Base-by-base conservation (phyloP, 345 rosid species). In the Trapa bicornis region DNA sequence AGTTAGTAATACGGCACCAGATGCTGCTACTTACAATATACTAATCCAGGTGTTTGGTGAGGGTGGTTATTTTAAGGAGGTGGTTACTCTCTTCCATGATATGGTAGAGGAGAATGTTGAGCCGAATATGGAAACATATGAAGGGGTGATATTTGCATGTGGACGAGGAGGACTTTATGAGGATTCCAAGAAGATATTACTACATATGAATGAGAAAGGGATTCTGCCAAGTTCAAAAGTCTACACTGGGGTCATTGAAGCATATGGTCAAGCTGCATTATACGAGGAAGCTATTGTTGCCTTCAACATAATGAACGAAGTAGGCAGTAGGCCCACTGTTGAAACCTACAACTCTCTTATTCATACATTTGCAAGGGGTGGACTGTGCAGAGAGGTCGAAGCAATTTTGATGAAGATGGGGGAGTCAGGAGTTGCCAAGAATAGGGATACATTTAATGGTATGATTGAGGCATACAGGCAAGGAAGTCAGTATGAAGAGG, bases 21-120 rank as follows among this genome's bases (percentile, higher is more conserved):
- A 90, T 81, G 91, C 86, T 2, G 84, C 81, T 71, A 93, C 95
- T 0, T 93, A 93, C 75, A 93, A 88, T 74, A 84, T 88, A 73
- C 75, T 93, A 79, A 83, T 90, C 12, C 83, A 86, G 66, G 97
- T 88, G 41, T 93, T 93, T 60, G 96, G 96, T 54, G 92, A 93
- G 78, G 97, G 97, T 76, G 99, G 96, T 72, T 93, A 88, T 80
- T 88, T 90, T 70, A 86, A 90, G 84, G 97, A 93, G 89, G 97
- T 88, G 66, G 94, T 93, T 41, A 87, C 98, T 65, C 80, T 93
- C 82, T 93, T 90, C 79, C 87, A 82, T 76, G 97, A 93, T 77
- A 88, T 93, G 96, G 85, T 85, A 68, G 98, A 93, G 78, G 98
- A 93, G 81, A 88, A 83, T 72, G 84, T 93, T 54, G 85, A 88